These are phyloP conservation scores for Rusavskia elegans DNA, from an alignment of 495 filamentous ascomycete genomes.

Conservation along the genomic window DNA sequence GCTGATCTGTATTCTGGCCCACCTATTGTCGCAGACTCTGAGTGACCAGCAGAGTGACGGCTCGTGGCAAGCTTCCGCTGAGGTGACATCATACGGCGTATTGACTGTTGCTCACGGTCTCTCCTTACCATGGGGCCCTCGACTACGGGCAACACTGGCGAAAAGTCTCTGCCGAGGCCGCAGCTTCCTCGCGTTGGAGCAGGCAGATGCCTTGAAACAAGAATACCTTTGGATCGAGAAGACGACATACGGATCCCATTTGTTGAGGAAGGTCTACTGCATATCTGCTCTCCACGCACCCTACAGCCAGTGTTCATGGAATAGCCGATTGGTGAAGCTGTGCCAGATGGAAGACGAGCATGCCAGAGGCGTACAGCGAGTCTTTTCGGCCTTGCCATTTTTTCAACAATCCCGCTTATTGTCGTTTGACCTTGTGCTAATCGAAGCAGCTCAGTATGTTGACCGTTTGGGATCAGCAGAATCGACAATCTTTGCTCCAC, in stretches of 20 bases:
- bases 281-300: background rate
- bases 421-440: too few relatives aligned
- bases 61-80: slow-evolving; percentile 11
- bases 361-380: too few relatives aligned
- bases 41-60: slow-evolving; percentile 2
- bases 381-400: too few relatives aligned
- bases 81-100: slow-evolving; percentile 12
- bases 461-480: too few relatives aligned
- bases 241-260: background rate
- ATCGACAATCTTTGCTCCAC: background rate
- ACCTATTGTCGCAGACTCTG: slow-evolving; percentile 4
- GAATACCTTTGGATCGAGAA: background rate
- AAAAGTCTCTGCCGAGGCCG: background rate
- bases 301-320: too few relatives aligned
- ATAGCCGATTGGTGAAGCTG: too few relatives aligned
- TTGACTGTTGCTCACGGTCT: background rate
- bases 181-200: background rate
- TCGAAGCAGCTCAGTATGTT: too few relatives aligned
- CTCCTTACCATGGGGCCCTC: too few relatives aligned
- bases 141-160: background rate
- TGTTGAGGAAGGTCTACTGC: background rate
- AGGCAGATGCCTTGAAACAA: background rate
- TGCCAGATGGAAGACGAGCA: too few relatives aligned
- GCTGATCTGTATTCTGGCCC: slow-evolving; percentile 10
- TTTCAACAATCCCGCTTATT: too few relatives aligned